Base-by-base conservation (phyloP, 257 asterid genomes). In the Catharanthus roseus region DNA sequence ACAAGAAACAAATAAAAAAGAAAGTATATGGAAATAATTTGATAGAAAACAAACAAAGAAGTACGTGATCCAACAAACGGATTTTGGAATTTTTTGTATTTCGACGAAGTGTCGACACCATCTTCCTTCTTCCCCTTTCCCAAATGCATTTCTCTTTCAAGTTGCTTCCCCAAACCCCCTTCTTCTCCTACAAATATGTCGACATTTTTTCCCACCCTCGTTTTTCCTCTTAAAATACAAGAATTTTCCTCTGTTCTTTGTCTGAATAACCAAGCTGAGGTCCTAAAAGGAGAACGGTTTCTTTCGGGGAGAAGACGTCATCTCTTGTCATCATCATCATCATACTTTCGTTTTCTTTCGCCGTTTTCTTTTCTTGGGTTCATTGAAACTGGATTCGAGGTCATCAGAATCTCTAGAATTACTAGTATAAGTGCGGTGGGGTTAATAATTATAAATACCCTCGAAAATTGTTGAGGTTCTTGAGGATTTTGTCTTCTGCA, bases 81-180 rank as follows among this genome's bases (percentile, higher is more conserved):
- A 3, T 68, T 26, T 45, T 11, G 8, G 29, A n/a, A 11, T n/a
- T 54, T 45, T 23, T 13, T 4, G 19, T 12, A 41, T 68, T 67
- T 36, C 71, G 29, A 0, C 42, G 79, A 67, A 42, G 82, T 87
- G 93, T 83, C 93, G 88, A 85, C 90, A 87, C 84, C 70, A 21
- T 70, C 58, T 23, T 51, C 64, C 67, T 6, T 79, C 34, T 72
- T 82, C 70, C 57, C 75, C 68, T 36, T 56, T 1, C 72, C 53
- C 6, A 41, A 64, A 6, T 5, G 15, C 31, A 3, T 60, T 10
- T 49, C 21, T 49, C 49, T 28, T 69, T 54, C n/a, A n/a, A n/a
- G n/a, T n/a, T n/a, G n/a, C n/a, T n/a, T n/a, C n/a, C n/a, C 42
- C 42, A 38, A 38, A 8, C 31, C 56, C 33, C 34, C 31, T 42